Base-by-base conservation (phyloP, 2,329 filamentous ascomycete genomes). In the Orbilia oligospora region DNA sequence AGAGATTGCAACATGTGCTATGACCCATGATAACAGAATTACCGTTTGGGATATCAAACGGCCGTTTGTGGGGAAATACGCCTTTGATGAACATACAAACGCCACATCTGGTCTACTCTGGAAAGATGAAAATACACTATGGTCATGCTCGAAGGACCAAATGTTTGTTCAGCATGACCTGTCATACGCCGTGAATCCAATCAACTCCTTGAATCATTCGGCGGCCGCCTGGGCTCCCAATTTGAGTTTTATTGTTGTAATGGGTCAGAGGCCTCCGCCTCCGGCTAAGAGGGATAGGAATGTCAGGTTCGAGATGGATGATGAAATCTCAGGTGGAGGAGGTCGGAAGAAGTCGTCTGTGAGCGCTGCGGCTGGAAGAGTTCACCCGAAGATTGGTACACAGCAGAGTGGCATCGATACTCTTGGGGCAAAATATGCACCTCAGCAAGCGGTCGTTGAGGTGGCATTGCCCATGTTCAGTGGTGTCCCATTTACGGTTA, bases 41-140 rank as follows among this genome's bases (percentile, higher is more conserved):
- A 90, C 92, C 71, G 86, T 92, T 20, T 92, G 90, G 90, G 90
- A 92, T 82, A 84, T 92, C n/a, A 90, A 89, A 5, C 86, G 90
- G 36, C 89, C 90, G 0, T 88, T 89, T 0, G 87, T 92, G 86
- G 90, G 90, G 0, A 91, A 90, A 82, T 90, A 91, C 80, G 88
- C 90, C 81, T 87, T 92, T 56, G 88, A 90, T 75, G 84, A 87
- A 46, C 91, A 91, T 80, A 87, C 89, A 22, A 86, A 83, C 30
- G 87, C 89, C 1, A 90, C 90, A 0, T 87, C 86, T 8, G 87
- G 87, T 0, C 83, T 92, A 16, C 83, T 90, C 5, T 92, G 90
- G 90, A 89, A 88, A 71, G 87, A 90, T 79, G 88, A 89, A 77
- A 90, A 91, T 80, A 86, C 91, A 55, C 84, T 92, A 0, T 92